Evolutionary conservation across 1,284 basidiomycete genomes (phyloP).

Genomic region (Ustanciosporium gigantosporum): DNA sequence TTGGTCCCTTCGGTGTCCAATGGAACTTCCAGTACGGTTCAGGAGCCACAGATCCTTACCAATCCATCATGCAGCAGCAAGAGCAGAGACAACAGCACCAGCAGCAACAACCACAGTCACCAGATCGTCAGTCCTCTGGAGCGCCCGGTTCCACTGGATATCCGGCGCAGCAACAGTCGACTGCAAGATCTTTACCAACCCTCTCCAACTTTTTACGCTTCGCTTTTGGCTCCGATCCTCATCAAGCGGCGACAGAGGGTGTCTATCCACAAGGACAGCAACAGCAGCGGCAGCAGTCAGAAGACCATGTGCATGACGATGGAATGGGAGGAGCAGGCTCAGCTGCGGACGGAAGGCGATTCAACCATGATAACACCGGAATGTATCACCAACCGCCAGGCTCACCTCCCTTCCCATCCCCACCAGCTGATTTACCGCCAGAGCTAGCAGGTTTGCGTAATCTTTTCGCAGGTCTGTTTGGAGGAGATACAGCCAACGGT

Average conservation of each 20-base stretch:
- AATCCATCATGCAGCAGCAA: slow-evolving; percentile 11
- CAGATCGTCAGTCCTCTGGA: too few species aligned
- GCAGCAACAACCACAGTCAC: slow-evolving; percentile 1
- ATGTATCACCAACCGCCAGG: slow-evolving; percentile 16
- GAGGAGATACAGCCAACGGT: slow-evolving; percentile 24
- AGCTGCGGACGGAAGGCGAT: slow-evolving; percentile 46
- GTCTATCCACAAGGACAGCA: not conserved
- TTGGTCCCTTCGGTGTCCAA: slow-evolving; percentile 32
- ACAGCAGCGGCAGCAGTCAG: slow-evolving; percentile 1
- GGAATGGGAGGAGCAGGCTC: slow-evolving; percentile 54
- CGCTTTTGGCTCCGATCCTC: slow-evolving; percentile 22
- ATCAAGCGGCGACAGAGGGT: not conserved
- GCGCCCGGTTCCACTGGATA: not conserved
- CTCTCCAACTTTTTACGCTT: slow-evolving; percentile 33
- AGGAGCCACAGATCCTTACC: slow-evolving; percentile 12
- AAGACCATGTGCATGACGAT: slow-evolving; percentile 44
- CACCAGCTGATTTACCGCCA: slow-evolving; percentile 23
- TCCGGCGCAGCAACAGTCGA: not conserved
- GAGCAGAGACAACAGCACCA: slow-evolving; percentile 4
- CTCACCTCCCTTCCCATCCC: not conserved
- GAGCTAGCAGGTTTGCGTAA: slow-evolving; percentile 41
- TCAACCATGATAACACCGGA: slow-evolving; percentile 47
- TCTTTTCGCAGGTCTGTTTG: slow-evolving; percentile 46
- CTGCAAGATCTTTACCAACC: slow-evolving; percentile 5
- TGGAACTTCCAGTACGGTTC: slow-evolving; percentile 35